Evolutionary conservation across 148 eudicot species (phyloP), one percentile per base, ranked within the genome.

Genomic region (Amaranthus palmeri): DNA sequence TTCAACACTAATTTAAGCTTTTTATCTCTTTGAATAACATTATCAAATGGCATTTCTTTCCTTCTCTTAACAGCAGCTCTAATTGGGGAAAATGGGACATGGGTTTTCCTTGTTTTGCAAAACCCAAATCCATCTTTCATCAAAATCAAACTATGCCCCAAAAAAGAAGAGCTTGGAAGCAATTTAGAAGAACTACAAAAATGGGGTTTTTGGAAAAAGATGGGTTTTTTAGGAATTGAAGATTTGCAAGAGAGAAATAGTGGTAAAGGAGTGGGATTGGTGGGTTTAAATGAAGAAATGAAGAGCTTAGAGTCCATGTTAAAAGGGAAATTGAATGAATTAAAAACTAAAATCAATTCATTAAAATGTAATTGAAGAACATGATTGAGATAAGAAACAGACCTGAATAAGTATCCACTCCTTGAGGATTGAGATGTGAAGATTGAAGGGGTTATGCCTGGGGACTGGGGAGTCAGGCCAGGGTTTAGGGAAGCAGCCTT

Each of bases 21-120:
- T 86, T 96, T 96, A 69, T 96, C 99, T 81, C 87, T 88, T 77
- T 96, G 93, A 43, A 96, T 87, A 43, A 88, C 99, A 81, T 82
- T 96, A 82, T 96, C 99, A 79, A 96, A 87, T 7, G 97, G 89
- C 17, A 79, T 72, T 78, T 96, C 97, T 76, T 92, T 96, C 72
- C 99, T 88, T 74, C 99, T 87, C 85, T 96, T 96, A 52, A 92
- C 96, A 77, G 78, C 84, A 74, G 87, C 90, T 81, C 84, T 82
- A 62, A 89, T 81, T 4, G 87, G 83, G 52, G 41, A 70, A 80
- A 82, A 57, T 17, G 75, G 79, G 25, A 82, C 68, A 81, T 67
- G 85, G 87, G 85, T 80, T 71, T 73, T 87, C 76, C 78, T 78
- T 44, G 40, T 75, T 69, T 78, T 69, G 17, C 81, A 45, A 59